Evolutionary conservation across 139 green algal species (phyloP), one percentile per base, ranked within the genome.

Genomic region (Astrephomene gubernaculifera): DNA sequence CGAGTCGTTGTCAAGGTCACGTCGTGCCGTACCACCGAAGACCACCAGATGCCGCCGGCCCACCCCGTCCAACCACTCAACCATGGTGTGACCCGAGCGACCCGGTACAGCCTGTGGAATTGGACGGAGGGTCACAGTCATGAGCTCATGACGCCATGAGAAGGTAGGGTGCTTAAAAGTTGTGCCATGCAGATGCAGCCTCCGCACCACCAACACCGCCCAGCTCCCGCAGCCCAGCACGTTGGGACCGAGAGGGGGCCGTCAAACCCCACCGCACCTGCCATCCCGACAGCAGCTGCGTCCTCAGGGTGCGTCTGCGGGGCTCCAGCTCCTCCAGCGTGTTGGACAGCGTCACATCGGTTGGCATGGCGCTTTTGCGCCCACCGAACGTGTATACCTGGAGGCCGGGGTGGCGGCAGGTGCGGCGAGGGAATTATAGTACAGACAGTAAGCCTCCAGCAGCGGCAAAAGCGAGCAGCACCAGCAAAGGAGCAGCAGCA

Each of bases 381-480:
- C 75, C 75, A n/a, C 75, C 75, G 10, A 61, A 54, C 25, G 39
- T 82, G 75, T 82, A 82, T 29, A 82, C 38, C 75, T 82, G 75
- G 19, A 65, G 29, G 57, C 57, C 19, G 57, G 19, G 22, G 14
- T 6, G 17, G 22, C 14, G 9, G 57, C 14, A 9, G 57, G 22
- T n/a, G n/a, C n/a, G n/a, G n/a, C n/a, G n/a, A n/a, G n/a, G n/a
- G n/a, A n/a, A n/a, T n/a, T n/a, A n/a, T n/a, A n/a, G n/a, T n/a
- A n/a, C n/a, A n/a, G n/a, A n/a, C n/a, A n/a, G n/a, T n/a, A n/a
- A n/a, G n/a, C n/a, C n/a, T n/a, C n/a, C 57, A 65, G 19, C 19
- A 65, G 19, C 29, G 57, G 6, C 14, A 65, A 9, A n/a, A 33
- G 14, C 6, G 14, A n/a, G 14, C 14, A 65, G 19, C 19, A 24